Evolutionary conservation across 306 rosid genomes (phyloP), one percentile per base, ranked within the genome.

Genomic region (Abrus pulchellus): DNA sequence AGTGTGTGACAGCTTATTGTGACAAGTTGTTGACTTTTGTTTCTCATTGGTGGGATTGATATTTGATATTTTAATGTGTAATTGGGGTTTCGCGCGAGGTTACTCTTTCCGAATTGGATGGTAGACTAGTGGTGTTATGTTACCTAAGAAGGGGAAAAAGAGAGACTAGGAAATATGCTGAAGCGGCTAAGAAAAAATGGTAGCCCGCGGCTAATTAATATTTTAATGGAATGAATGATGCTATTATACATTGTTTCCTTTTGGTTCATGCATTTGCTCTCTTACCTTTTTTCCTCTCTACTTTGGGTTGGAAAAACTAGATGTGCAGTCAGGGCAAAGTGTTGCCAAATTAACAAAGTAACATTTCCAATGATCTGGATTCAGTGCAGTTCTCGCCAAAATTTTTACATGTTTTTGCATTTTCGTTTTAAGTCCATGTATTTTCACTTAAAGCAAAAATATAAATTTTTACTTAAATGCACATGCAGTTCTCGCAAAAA

Each of bases 191-290:
- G 73, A 45, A 78, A 84, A 73, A 82, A 53, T 41, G 57, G 83
- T 74, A 85, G 94, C 95, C 95, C 95, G 91, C 95, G 76, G 92
- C 92, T 27, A 48, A 67, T 55, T 84, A 72, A 81, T 73, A 54
- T 56, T 9, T 71, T 45, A 49, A 57, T 28, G 32, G 14, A 27
- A 70, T 64, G 69, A 43, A 70, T 64, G 69, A 43, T 36, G 56
- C 32, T 40, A 27, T 40, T 75, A 32, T 10, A 20, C 20, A 20
- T 20, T 20, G 20, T 47, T 10, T 62, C 2, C 3, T 36, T 74
- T 9, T 14, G 5, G 20, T 57, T 2, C 9, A 11, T 53, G 7
- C 41, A 29, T 29, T 71, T 28, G 32, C 14, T 57, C 3, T 59
- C 5, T 20, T 6, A 28, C 48, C 20, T 36, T 7, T 14, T 33